A percentile compares a stretch with the other conserved stretches of the same genome.
Conservation (phyloP, 2,329 filamentous ascomycete species). For the Talaromyces sp. region DNA sequence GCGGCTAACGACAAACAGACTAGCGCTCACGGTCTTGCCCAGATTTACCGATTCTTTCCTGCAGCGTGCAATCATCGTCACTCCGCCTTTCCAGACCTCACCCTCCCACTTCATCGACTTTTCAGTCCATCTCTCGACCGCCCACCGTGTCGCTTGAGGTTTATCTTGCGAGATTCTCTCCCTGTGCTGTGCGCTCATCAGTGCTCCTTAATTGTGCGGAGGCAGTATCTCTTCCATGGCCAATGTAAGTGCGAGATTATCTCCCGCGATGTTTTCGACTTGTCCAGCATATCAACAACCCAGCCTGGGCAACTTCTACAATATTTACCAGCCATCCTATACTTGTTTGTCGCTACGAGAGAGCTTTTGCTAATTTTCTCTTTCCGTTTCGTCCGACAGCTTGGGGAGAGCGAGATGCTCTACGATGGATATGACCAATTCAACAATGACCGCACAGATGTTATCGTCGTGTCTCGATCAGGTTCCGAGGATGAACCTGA, state of each 20-base stretch:
- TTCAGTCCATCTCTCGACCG: background rate
- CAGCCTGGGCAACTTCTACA: background rate
- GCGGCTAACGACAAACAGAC: background rate
- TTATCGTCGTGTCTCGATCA: conserved; percentile 62
- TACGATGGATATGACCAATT: conserved; percentile 58
- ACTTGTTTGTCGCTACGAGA: background rate
- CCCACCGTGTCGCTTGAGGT: background rate
- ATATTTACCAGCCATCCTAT: background rate
- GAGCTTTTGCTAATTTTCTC: conserved; percentile 30
- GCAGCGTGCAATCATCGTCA: conserved; percentile 7
- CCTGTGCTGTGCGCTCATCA: background rate
- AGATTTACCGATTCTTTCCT: conserved; percentile 7
- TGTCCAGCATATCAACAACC: background rate
- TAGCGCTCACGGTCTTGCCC: background rate
- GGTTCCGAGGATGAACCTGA: conserved; percentile 58
- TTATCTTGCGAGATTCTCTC: background rate
- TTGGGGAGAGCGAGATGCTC: conserved; percentile 61
- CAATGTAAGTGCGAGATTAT: conserved; percentile 37
- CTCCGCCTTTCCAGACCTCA: conserved; percentile 6
- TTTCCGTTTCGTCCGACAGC: conserved; percentile 38
- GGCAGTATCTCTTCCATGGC: conserved; percentile 45
- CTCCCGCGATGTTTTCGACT: background rate
- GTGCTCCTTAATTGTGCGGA: conserved; percentile 14
- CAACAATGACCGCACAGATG: conserved; percentile 61
- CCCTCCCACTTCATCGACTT: background rate